These are phyloP conservation scores for Fraxinus excelsior DNA, from an alignment of 257 asterid genomes.

Conservation along the genomic window DNA sequence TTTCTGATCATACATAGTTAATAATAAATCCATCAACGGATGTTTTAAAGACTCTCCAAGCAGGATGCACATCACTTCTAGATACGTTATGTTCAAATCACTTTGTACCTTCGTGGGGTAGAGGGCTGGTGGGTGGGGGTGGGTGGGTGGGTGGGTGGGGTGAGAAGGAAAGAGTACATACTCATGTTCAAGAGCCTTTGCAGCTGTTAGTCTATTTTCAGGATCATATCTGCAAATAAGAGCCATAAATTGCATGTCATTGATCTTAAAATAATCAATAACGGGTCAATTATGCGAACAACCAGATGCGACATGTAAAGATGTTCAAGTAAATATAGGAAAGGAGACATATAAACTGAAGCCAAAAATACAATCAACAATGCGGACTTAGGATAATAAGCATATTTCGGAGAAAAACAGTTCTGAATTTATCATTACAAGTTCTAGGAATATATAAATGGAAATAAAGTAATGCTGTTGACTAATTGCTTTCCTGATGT, in stretches of 20 bases:
- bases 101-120: background rate
- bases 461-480: conserved; percentile 15
- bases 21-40: conserved; percentile 4
- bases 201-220: conserved; percentile 80
- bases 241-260: conserved; percentile 22
- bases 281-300: conserved; percentile 4
- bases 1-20: background rate
- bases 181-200: conserved; percentile 99
- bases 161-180: conserved; percentile 40
- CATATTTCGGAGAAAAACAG: conserved; percentile 1
- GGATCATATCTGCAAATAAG: conserved; percentile 90
- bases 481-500: conserved; percentile 14
- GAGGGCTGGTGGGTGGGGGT: conserved; percentile 10
- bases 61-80: background rate
- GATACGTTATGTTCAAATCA: background rate
- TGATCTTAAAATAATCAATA: conserved; percentile 23
- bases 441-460: conserved; percentile 18
- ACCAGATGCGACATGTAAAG: background rate
- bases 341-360: conserved; percentile 9
- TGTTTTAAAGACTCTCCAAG: conserved; percentile 17
- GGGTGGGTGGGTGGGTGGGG: too few relatives aligned
- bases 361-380: conserved; percentile 11
- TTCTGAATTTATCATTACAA: background rate
- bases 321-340: conserved; percentile 15
- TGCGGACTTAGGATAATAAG: background rate